Conservation (phyloP, 257 asterid species). For the Solanum acaule region DNA sequence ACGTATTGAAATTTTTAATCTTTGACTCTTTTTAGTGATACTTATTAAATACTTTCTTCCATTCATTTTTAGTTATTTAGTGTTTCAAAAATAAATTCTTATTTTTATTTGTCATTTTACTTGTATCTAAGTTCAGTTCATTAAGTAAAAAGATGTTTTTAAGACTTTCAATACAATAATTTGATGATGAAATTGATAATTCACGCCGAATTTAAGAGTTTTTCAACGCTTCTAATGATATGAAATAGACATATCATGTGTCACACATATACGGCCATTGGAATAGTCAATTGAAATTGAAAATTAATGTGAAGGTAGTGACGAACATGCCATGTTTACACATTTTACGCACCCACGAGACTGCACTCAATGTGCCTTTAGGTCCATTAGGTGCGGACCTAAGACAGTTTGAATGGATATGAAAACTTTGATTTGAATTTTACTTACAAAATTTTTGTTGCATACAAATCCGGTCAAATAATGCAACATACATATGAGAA, state of each 20-base stretch:
- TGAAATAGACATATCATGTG: background rate
- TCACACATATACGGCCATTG: background rate
- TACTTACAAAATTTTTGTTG: background rate
- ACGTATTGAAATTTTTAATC: background rate
- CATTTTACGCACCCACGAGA: background rate
- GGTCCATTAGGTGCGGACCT: background rate
- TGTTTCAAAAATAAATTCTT: too few relatives aligned
- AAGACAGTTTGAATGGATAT: background rate
- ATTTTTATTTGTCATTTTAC: too few relatives aligned
- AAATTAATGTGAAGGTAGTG: background rate
- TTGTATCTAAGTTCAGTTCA: background rate
- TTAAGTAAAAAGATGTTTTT: too few relatives aligned
- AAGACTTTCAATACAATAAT: too few relatives aligned
- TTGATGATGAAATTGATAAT: too few relatives aligned
- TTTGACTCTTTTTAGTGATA: background rate
- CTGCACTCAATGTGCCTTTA: background rate
- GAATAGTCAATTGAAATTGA: background rate
- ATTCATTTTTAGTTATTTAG: too few relatives aligned
- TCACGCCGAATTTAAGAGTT: too few relatives aligned
- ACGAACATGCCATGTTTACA: background rate
- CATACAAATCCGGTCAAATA: too few relatives aligned
- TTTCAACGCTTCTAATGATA: background rate
- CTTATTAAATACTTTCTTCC: background rate
- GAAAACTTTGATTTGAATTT: background rate
- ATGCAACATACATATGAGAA: too few relatives aligned